These are phyloP conservation scores for Chaetomiaceae sp. DNA, from an alignment of 2,329 filamentous ascomycete species.

Conservation along the genomic window DNA sequence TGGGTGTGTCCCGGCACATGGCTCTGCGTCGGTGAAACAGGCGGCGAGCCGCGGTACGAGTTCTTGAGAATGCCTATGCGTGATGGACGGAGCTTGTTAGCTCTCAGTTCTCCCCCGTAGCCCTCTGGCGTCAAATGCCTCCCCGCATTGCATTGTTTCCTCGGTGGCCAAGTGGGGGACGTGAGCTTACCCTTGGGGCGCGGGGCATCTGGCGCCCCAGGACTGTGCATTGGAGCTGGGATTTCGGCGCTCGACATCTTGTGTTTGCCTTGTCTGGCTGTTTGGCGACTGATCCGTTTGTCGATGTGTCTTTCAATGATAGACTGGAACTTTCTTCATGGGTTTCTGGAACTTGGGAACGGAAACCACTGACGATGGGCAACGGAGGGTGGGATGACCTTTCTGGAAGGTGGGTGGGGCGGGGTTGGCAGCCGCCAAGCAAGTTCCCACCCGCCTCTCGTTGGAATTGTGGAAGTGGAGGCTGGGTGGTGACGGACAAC, in stretches of 20 bases:
- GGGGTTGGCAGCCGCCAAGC: background rate
- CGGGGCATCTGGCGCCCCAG: conserved; percentile 38
- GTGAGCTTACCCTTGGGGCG: conserved; percentile 42
- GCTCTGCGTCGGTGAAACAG: conserved; percentile 42
- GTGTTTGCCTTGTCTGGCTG: background rate
- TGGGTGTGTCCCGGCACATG: conserved; percentile 25
- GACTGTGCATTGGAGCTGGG: conserved; percentile 34
- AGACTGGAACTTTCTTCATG: background rate
- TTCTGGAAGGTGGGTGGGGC: background rate
- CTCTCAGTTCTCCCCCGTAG: background rate
- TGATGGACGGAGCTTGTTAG: background rate
- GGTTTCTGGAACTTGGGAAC: background rate
- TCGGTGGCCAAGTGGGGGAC: background rate
- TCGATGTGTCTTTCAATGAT: background rate
- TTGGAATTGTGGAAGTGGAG: too few species aligned
- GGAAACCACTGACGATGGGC: background rate
- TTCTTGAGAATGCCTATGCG: conserved; percentile 92
- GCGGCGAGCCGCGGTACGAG: conserved; percentile 60
- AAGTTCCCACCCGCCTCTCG: too few species aligned
- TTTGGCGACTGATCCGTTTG: background rate
- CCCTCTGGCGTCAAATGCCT: too few species aligned
- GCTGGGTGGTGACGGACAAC: too few species aligned
- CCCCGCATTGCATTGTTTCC: too few species aligned
- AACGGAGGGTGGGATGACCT: conserved; percentile 1
- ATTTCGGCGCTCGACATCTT: conserved; percentile 10